Conservation (phyloP, 2,329 filamentous ascomycete species). For the Colletotrichum theobromicola region DNA sequence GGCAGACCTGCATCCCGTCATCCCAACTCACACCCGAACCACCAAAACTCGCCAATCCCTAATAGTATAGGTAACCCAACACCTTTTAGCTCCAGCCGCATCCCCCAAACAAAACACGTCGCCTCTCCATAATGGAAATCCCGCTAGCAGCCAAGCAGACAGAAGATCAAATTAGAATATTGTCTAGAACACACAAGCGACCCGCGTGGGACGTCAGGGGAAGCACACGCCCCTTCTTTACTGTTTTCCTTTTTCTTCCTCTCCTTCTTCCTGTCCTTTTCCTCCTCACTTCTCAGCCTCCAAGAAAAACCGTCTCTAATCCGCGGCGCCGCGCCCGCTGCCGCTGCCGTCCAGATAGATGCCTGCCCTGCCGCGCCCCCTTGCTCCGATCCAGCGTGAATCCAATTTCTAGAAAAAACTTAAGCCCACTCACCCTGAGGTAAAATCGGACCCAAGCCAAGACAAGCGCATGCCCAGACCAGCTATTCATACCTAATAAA, state of each 20-base stretch:
- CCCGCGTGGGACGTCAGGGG: background rate
- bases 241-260: background rate
- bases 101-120: background rate
- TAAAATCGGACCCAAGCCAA: no score
- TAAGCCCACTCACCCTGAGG: background rate
- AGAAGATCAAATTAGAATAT: background rate
- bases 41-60: background rate
- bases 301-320: background rate
- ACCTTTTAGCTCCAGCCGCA: background rate
- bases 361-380: background rate
- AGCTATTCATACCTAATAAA: background rate
- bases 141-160: background rate
- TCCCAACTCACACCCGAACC: background rate
- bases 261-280: background rate
- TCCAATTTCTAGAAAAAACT: background rate
- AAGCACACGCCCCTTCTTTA: background rate
- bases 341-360: no score
- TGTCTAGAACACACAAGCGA: background rate
- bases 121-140: background rate
- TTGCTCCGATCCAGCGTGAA: background rate
- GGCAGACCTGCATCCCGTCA: background rate
- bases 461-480: no score
- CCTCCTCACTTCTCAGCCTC: background rate
- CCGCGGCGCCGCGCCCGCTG: background rate
- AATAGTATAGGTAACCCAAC: no score